Base-by-base conservation (phyloP, 495 filamentous ascomycete genomes). In the Letharia columbiana region DNA sequence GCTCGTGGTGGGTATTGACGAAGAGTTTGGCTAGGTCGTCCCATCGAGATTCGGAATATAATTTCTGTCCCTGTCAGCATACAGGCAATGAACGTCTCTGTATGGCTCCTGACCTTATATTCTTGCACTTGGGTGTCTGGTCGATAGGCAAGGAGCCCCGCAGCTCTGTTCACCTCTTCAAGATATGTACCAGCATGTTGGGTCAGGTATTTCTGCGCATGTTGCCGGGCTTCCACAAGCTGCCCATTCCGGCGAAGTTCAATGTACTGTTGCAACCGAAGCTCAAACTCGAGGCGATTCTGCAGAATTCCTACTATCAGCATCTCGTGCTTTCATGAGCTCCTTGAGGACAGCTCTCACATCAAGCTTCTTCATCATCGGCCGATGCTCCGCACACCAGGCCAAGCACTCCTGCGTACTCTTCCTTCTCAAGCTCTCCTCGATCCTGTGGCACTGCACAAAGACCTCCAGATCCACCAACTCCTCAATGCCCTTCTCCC, bases 221-320 rank as follows among this genome's bases (percentile, higher is more conserved):
- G 88, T 31, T 77, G 73, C 65, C 89, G 87, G n/a, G 92, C 89
- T 66, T 96, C 91, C 62, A 86, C 71, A 37, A 87, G 80, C 69
- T 88, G 89, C 54, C 82, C 81, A 45, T 78, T 85, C 52, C 94
- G 82, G 61, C 95, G 83, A 65, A 97, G 81, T 73, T 98, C 94
- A 68, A 98, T 92, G 74, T 90, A 97, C 73, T 98, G 91, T 76
- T 98, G 94, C 69, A 95, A 80, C n/a, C 95, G 86, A 13, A 98
- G 83, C 80, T 96, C 89, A 73, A 96, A 94, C 74, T 98, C 95
- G 39, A 98, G 83, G 61, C 89, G 91, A 70, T 88, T 91, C 88
- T 93, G 75, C 23, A 42, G 41, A 40, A 23, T 54, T 35, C 52
- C 37, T 39, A 67, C n/a, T 23, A 66, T 82, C 67, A 81, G 73